Conservation (phyloP, 208 protist species). For the Leishmania major region DNA sequence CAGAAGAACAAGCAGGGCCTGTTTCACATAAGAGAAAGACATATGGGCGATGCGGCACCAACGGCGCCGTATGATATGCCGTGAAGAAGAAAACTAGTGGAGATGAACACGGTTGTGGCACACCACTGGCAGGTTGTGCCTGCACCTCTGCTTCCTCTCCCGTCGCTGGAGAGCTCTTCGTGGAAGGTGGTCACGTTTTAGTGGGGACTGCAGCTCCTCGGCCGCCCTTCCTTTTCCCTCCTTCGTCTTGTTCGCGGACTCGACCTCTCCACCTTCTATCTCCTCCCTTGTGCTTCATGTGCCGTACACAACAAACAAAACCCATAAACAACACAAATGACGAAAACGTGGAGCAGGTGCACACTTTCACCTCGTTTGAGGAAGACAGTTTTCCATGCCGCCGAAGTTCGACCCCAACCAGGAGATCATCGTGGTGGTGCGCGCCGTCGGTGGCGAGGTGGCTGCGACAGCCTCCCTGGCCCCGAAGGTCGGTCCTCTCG, state of each 20-base stretch:
- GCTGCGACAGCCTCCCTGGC: constrained; percentile 97
- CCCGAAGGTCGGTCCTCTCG: constrained; percentile 99
- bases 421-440: constrained; percentile 96
- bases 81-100: too few species aligned
- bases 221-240: neutral
- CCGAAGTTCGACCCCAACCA: constrained; percentile 98
- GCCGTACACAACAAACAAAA: neutral
- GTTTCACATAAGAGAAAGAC: neutral
- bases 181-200: neutral
- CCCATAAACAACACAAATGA: neutral
- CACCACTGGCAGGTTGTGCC: neutral
- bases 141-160: neutral
- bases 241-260: neutral
- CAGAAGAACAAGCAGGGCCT: neutral
- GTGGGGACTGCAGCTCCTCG: neutral
- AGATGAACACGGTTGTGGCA: neutral
- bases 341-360: neutral
- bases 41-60: neutral
- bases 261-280: neutral
- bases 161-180: neutral
- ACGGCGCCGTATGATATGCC: neutral
- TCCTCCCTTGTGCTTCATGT: neutral
- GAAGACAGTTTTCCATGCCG: constrained; percentile 90
- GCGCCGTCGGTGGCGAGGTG: constrained; percentile 98
- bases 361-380: constrained; percentile 41